A percentile compares a stretch with the other conserved stretches of the same genome.
These are phyloP conservation scores for Phaseolus lunatus DNA, from an alignment of 306 rosid species.

Conservation along the genomic window DNA sequence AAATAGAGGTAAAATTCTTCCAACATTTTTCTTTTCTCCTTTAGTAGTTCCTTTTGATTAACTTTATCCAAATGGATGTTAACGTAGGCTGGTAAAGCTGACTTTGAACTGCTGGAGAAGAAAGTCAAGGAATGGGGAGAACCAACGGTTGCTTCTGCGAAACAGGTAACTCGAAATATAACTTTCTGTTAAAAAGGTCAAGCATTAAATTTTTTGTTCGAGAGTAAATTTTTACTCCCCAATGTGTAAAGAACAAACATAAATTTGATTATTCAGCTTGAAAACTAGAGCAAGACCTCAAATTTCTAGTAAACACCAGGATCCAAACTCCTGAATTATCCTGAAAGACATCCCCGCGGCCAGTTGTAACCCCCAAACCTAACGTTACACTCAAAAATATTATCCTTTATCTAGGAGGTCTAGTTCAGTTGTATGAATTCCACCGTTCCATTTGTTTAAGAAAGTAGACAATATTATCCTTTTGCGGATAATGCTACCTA, in stretches of 20 bases:
- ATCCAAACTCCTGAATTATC: conserved; percentile 10
- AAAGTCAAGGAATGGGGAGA: conserved; percentile 90
- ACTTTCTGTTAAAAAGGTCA: not conserved
- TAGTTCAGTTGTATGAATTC: too few relatives aligned
- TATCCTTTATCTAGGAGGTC: too few relatives aligned
- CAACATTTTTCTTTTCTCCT: not conserved
- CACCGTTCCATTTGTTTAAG: too few relatives aligned
- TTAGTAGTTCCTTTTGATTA: conserved; percentile 33
- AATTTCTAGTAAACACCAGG: not conserved
- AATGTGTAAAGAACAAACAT: not conserved
- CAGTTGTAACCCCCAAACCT: not conserved
- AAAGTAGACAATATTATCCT: not conserved
- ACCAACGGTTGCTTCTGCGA: conserved; percentile 86
- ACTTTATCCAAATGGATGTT: conserved; percentile 42
- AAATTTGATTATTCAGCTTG: conserved; percentile 20
- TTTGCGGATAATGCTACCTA: not conserved
- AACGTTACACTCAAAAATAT: too few relatives aligned
- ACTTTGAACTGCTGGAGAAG: conserved; percentile 90
- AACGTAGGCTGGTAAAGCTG: conserved; percentile 85
- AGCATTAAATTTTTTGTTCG: not conserved
- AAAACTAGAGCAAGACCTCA: not conserved
- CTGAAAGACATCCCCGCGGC: not conserved
- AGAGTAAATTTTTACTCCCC: not conserved
- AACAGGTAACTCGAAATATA: conserved; percentile 69
- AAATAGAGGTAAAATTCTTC: conserved; percentile 68